Conservation (phyloP, 1,284 basidiomycete species). For the Peniophora sp. region DNA sequence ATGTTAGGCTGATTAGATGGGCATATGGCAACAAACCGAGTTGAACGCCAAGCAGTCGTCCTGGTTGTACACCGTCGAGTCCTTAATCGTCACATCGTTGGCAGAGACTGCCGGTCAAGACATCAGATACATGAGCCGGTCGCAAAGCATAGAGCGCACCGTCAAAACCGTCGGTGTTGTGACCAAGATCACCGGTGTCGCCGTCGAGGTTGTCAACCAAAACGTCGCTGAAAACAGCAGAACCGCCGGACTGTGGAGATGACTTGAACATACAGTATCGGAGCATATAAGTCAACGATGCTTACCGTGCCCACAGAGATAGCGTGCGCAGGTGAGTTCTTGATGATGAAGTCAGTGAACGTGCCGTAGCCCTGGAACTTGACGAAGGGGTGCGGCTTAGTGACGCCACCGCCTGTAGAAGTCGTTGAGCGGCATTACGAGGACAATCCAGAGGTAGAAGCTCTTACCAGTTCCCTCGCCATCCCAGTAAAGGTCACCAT, state of each 20-base stretch:
- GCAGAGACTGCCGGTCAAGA: conserved; percentile 16
- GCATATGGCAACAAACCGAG: conserved; percentile 9
- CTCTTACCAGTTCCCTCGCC: conserved; percentile 20
- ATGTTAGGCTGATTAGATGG: no score
- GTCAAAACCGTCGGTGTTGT: conserved; percentile 52
- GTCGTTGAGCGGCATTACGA: no score
- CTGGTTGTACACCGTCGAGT: conserved; percentile 28
- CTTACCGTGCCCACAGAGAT: no score
- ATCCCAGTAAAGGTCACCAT: conserved; percentile 25
- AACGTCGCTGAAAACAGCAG: conserved; percentile 17
- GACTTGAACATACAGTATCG: no score
- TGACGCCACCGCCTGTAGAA: conserved; percentile 23
- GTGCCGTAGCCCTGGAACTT: conserved; percentile 45
- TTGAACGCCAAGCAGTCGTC: conserved; percentile 63
- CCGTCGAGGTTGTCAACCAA: conserved; percentile 33
- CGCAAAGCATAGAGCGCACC: background rate
- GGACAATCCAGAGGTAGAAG: no score
- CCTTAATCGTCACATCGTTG: conserved; percentile 34
- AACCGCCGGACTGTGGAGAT: no score
- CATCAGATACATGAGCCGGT: no score
- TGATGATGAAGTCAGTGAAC: conserved; percentile 28
- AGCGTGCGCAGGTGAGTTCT: conserved; percentile 14
- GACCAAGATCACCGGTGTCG: conserved; percentile 26
- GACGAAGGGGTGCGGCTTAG: conserved; percentile 31
- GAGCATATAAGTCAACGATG: no score